Evolutionary conservation across 768 basidiomycete genomes (phyloP), one percentile per base, ranked within the genome.

Genomic region (Collybia sp.): DNA sequence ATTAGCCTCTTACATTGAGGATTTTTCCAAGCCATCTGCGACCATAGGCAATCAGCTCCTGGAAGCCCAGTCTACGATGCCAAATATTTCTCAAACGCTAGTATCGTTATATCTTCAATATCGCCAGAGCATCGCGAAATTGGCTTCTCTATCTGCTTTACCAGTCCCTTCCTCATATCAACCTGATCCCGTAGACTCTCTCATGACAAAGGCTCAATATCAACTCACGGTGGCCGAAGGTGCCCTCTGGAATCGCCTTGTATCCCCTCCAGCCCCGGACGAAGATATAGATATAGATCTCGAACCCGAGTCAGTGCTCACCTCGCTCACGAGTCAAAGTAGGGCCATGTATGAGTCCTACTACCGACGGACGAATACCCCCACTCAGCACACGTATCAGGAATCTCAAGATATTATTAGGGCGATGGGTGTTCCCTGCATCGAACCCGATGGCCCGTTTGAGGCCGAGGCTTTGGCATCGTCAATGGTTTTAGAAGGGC

Each of bases 391-490:
- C 20, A 90, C 86, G 2, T 93, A 91, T 54, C 65, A 70, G 0
- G 83, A 93, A 57, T 78, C 80, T 51, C 82, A 75, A 57, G 76
- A 79, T 43, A 77, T 94, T 17, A 55, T 95, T 6, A 55, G 61
- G 17, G 83, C 86, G 0, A 87, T 94, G 85, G 92, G 92, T n/a
- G 73, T 93, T 2, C 84, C 85, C 0, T 86, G 83, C 54, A 60
- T 94, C 25, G 79, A 88, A 13, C 68, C 84, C 8, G 68, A 70
- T 0, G 83, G 83, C 0, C 77, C 84, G 0, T 82, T 76, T 46
- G 93, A 96, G 60, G 93, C 86, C 1, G 93, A 96, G 63, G 91
- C 88, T 0, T 65, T 95, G 30, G 93, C 92, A 0, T 79, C 88
- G 5, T 76, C 85, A 6, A 70, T 95, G 33, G 91, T 89, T 10